Evolutionary conservation across 208 protist species (phyloP), one percentile per base, ranked within the genome.

Genomic region (Leishmania aethiopica): DNA sequence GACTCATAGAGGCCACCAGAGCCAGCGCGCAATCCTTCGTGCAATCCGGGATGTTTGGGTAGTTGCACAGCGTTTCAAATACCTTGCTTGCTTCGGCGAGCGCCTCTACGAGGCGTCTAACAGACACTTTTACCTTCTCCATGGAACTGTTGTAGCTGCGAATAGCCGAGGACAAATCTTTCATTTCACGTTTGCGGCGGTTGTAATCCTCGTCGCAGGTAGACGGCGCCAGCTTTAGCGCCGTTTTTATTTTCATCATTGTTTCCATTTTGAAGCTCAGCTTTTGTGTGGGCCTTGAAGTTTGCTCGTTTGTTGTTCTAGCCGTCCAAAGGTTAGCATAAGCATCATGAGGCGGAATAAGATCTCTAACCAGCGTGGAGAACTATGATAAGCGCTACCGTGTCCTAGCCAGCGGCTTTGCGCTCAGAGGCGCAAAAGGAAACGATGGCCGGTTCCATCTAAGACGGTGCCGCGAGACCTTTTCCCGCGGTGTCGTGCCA

Each of bases 181-280:
- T 94, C 71, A 91, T 77, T 19, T 78, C 75, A 15, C 60, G 77
- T 69, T 80, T 84, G 28, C 79, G 80, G 19, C 79, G 80, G 40
- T 86, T 73, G 71, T 90, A 91, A 32, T 92, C 91, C 37, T 90
- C 88, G 72, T 94, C 89, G 0, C 80, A 77, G 40, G 87, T 90
- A 69, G 89, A 87, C 2, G 89, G 87, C 10, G 70, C 83, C 13
- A 89, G 70, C 60, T 90, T 90, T 51, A 92, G 67, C 40, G 57
- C 79, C 11, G 88, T 84, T 57, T 88, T 88, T 37, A 91, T 80
- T 62, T 86, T 88, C 32, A 84, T 62, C 82, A 91, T 91, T 11
- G 57, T 37, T 67, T 49, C 59, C 28, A 32, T 45, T 57, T 72
- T 15, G 37, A 72, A 22, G 40, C 11, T 42, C 49, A 13, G 32